Evolutionary conservation across 2,329 filamentous ascomycete genomes (phyloP), one percentile per base, ranked within the genome.

Genomic region (Gaeumannomyces sp.): DNA sequence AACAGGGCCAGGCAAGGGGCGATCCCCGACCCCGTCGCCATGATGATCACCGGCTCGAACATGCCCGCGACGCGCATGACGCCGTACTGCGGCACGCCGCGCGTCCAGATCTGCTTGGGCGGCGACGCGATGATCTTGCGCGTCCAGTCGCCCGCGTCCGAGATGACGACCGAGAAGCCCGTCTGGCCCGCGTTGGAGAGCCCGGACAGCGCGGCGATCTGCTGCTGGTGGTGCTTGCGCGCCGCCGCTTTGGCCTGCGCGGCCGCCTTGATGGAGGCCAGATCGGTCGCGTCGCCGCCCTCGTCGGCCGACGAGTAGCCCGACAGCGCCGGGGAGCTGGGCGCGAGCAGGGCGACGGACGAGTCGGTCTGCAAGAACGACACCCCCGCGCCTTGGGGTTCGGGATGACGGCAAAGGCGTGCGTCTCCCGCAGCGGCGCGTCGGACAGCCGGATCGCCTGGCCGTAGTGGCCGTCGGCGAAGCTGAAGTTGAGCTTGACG

Each of bases 391-490:
- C 70, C 64, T 78, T 72, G 2, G 83, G 80, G 66, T 85, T 82
- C 1, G 89, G 86, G 66, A 93, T 90, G 1, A 88, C 88, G 59
- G 90, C 90, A 72, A 93, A 93, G 0, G 87, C 85, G 76, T 93
- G 90, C 81, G 89, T 91, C 75, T 93, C 90, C 11, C 82, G 76
- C 56, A 92, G 78, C 0, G 89, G 89, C 11, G 81, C 79, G 64
- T 83, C 81, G 3, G 89, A 84, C 29, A 92, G 76, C 57, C 88
- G 85, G 63, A 85, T 79, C 60, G 81, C 82, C 65, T 83, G 81
- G 67, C 85, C 81, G 65, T 82, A 80, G 63, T 83, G 80, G 11
- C 86, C 85, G 28, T 83, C 80, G 25, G 83, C 82, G 75, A 90
- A 87, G 71, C 81, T 79, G 71, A 93, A 90, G 72, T 89, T 85